phyloP scores from a whole-genome alignment of 2,329 filamentous ascomycete species.

The Sporothrix brunneoviolacea region DNA sequence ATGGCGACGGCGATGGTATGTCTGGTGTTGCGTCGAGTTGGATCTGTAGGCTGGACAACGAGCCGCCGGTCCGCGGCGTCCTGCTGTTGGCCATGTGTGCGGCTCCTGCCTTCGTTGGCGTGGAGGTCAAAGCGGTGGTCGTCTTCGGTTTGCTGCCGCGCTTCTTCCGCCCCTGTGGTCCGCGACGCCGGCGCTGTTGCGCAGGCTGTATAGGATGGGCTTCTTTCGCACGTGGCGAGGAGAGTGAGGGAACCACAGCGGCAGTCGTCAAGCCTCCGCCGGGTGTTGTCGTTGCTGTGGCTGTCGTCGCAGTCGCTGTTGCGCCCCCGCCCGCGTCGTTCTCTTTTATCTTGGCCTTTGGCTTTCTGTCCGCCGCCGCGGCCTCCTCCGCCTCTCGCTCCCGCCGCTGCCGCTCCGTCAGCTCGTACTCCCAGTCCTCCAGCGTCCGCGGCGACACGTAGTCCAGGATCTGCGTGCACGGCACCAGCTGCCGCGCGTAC shows the following conservation, averaged over 20 bases:
- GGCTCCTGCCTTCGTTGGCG: background rate
- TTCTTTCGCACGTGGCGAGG: no score
- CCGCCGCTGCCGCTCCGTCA: slow-evolving; percentile 34
- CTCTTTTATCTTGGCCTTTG: background rate
- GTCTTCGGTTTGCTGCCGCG: background rate
- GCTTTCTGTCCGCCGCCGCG: background rate
- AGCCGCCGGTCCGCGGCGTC: background rate
- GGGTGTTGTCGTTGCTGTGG: no score
- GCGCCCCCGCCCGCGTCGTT: no score
- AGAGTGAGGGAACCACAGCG: no score
- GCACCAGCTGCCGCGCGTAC: slow-evolving; percentile 38
- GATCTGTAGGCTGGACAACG: background rate
- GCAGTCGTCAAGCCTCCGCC: no score
- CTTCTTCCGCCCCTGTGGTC: background rate
- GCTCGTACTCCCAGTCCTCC: slow-evolving; percentile 50
- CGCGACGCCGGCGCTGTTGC: no score
- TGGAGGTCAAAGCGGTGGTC: background rate
- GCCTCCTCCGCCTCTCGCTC: background rate
- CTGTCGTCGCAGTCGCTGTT: no score
- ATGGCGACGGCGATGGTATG: no score
- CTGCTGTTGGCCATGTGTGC: no score
- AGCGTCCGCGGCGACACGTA: slow-evolving; percentile 51
- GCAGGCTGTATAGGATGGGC: no score
- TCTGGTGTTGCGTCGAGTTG: no score
- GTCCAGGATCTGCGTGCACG: slow-evolving; percentile 42